Conservation (phyloP, 352 stramenopile genomes). For the Globisporangium nodosum region DNA sequence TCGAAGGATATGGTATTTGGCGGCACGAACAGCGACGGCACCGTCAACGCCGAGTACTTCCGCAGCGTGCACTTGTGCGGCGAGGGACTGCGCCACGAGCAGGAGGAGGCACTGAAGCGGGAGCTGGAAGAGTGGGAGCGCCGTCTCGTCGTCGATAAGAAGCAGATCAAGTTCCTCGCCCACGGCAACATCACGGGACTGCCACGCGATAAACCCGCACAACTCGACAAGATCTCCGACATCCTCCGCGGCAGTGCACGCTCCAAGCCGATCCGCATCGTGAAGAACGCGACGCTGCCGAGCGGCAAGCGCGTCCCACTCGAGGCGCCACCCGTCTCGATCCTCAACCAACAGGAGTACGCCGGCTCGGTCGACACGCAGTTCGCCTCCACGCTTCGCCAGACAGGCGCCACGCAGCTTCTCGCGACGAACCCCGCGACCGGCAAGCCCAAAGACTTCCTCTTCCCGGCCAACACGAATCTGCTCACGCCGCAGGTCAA, state of each 20-base stretch:
- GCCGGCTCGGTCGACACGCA: constrained; percentile 36
- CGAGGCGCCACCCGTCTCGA: constrained; percentile 52
- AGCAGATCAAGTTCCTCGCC: constrained; percentile 82
- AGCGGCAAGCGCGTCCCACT: constrained; percentile 71
- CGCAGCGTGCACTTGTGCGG: constrained; percentile 82
- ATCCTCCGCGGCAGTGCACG: constrained; percentile 45
- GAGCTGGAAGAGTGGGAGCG: constrained; percentile 69
- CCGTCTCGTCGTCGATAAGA: constrained; percentile 85
- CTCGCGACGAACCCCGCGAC: constrained; percentile 23
- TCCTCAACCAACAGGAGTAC: constrained; percentile 65
- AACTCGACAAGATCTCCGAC: constrained; percentile 76
- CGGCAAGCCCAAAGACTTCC: constrained; percentile 43
- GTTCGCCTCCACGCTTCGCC: constrained; percentile 44
- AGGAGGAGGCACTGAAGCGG: constrained; percentile 57
- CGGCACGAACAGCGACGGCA: constrained; percentile 68
- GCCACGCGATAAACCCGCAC: constrained; percentile 35
- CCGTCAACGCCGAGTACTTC: constrained; percentile 71
- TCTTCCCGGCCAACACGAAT: constrained; percentile 50
- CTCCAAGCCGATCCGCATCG: constrained; percentile 70
- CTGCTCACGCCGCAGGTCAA: constrained; percentile 58
- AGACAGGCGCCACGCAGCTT: constrained; percentile 33
- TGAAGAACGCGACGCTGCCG: constrained; percentile 70
- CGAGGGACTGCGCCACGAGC: constrained; percentile 66
- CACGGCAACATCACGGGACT: constrained; percentile 81
- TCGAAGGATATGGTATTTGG: constrained; percentile 88